Evolutionary conservation across 148 eudicot species (phyloP), one percentile per base, ranked within the genome.

Genomic region (Salicornia ramosissima): DNA sequence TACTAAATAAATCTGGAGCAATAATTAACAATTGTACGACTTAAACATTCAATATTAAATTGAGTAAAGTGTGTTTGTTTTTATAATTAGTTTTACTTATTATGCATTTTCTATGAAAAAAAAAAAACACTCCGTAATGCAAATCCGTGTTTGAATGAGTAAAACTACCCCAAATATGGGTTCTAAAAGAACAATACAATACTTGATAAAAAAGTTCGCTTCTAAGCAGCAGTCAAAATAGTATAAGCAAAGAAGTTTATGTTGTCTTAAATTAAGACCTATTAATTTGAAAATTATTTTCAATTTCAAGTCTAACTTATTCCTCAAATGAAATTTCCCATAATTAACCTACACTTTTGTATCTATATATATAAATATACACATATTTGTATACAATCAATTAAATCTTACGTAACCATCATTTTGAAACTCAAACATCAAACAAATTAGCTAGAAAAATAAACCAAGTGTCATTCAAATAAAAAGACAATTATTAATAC

Each of bases 91-190:
- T n/a, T n/a, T n/a, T n/a, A n/a, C n/a, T n/a, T n/a, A n/a, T n/a
- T n/a, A n/a, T n/a, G n/a, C n/a, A n/a, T n/a, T n/a, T n/a, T n/a
- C n/a, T n/a, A n/a, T n/a, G n/a, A n/a, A n/a, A n/a, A n/a, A n/a
- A n/a, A n/a, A n/a, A n/a, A n/a, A n/a, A n/a, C n/a, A n/a, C n/a
- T n/a, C n/a, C n/a, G n/a, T n/a, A n/a, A n/a, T n/a, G n/a, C n/a
- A n/a, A n/a, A n/a, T n/a, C n/a, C 80, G 80, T 77, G 63, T 77
- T 77, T 77, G 80, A 77, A 77, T 75, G 80, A 71, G 80, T 77
- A 71, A 29, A 74, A 65, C 42, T 11, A 25, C 42, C 49, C 58
- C 61, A 47, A 51, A 14, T 64, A 28, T 25, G 46, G 43, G 46
- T 26, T 46, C 16, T 10, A 58, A 40, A 26, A 29, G 19, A 28